Base-by-base conservation (phyloP, 2,329 filamentous ascomycete genomes). In the Fusarium sp. region DNA sequence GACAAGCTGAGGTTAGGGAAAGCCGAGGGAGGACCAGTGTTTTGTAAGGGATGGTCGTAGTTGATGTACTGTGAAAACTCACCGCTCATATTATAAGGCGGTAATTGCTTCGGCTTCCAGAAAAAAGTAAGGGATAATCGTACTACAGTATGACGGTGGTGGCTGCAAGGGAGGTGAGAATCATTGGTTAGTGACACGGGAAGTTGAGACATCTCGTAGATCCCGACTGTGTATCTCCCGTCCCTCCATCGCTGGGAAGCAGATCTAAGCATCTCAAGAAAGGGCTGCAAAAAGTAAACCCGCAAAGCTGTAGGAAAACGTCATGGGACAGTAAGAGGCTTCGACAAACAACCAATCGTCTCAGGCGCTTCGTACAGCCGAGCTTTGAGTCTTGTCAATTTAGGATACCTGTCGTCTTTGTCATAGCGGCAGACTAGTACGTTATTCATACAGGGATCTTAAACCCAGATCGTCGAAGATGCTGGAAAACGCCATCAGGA, bases 331-430 rank as follows among this genome's bases (percentile, higher is more conserved):
- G 34, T 38, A 10, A 18, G 16, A 11, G 16, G 5, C 1, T 38
- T n/a, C 11, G 16, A 11, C 8, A 6, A 4, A n/a, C 0, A n/a
- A 11, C 3, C 0, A 11, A 2, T 38, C 5, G 18, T 18, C 1
- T 9, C 9, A 5, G 10, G 5, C 0, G 5, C 32, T 10, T 5
- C 5, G 2, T 16, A 34, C 16, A 18, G 16, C 9, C 5, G 0
- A 18, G 16, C 16, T 18, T 38, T 11, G 0, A 11, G 11, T 10
- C 1, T 1, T 38, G 32, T 38, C 5, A 11, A n/a, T 38, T 18
- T 11, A 6, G 9, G 2, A 38, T n/a, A 38, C 16, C 6, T 38
- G 16, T 38, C 5, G 5, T 0, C 34, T 6, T 11, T 11, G 34
- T 6, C 34, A 38, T n/a, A 18, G 32, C 32, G 32, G 18, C 1